A percentile compares a stretch with the other conserved stretches of the same genome.
Conservation (phyloP, 768 basidiomycete species). For the Lactarius hatsudake region DNA sequence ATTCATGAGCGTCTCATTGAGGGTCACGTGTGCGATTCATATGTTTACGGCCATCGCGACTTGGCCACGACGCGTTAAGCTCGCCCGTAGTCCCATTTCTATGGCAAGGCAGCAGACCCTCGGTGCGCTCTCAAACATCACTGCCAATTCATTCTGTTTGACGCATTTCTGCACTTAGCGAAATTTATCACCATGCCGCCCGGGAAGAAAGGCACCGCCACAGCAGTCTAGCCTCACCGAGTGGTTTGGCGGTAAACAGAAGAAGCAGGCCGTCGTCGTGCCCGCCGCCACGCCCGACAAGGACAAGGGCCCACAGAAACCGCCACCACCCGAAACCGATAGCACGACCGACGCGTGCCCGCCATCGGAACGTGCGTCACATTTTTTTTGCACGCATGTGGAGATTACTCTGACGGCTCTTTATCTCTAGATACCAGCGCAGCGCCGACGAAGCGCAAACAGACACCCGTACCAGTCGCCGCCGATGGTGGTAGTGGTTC, state of each 20-base stretch:
- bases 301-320: slow-evolving; percentile 20
- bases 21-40: slow-evolving; percentile 17
- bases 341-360: background rate
- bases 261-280: slow-evolving; percentile 27
- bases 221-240: slow-evolving; percentile 79
- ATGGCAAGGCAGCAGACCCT: slow-evolving; percentile 79
- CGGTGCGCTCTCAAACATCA: slow-evolving; percentile 37
- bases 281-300: slow-evolving; percentile 27
- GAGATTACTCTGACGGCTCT: background rate
- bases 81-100: slow-evolving; percentile 7
- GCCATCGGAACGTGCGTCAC: slow-evolving; percentile 14
- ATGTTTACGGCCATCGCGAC: slow-evolving; percentile 21
- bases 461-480: background rate
- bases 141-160: background rate
- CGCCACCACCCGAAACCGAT: background rate
- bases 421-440: background rate
- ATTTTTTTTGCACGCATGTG: background rate
- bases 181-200: slow-evolving; percentile 78
- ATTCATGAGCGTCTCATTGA: background rate
- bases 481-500: background rate
- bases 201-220: slow-evolving; percentile 59
- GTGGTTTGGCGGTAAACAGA: slow-evolving; percentile 61
- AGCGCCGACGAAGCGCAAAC: slow-evolving; percentile 20
- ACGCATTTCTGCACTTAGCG: slow-evolving; percentile 39
- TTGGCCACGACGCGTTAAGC: slow-evolving; percentile 17